Percentiles rank a stretch among this genome's conserved stretches.
These are phyloP conservation scores for Dactylellina leptospora DNA, from an alignment of 2,329 filamentous ascomycete genomes.

Conservation along the genomic window DNA sequence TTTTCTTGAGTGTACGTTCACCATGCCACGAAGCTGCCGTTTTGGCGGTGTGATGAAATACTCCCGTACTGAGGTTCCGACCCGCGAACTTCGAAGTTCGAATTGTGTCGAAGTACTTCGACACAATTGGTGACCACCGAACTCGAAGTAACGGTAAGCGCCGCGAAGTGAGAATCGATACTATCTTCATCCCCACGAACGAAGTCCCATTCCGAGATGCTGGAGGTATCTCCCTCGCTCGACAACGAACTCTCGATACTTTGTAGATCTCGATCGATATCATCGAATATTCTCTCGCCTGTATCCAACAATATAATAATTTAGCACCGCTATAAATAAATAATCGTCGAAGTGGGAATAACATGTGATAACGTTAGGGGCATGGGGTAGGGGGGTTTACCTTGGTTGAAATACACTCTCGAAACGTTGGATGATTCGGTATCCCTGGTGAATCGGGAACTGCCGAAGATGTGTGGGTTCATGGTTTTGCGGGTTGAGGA, in stretches of 20 bases:
- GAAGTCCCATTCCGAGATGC: not conserved
- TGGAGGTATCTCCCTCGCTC: not conserved
- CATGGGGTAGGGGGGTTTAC: too few relatives aligned
- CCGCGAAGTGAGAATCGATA: constrained; percentile 11
- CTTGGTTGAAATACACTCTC: not conserved
- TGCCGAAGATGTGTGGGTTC: constrained; percentile 45
- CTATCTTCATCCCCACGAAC: not conserved
- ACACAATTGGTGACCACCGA: not conserved
- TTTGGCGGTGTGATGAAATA: too few relatives aligned
- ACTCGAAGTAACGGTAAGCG: constrained; percentile 6
- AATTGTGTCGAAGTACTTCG: too few relatives aligned
- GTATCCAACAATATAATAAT: too few relatives aligned
- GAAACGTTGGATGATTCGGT: not conserved
- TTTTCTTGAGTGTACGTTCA: too few relatives aligned
- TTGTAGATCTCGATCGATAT: constrained; percentile 21
- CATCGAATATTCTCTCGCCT: constrained; percentile 20
- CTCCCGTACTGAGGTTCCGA: not conserved
- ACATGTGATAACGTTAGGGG: too few relatives aligned
- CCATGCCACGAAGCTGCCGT: too few relatives aligned
- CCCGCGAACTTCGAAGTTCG: too few relatives aligned
- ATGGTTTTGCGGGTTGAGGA: constrained; percentile 28
- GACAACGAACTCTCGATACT: constrained; percentile 10
- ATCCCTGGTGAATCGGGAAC: constrained; percentile 37
- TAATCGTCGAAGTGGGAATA: not conserved
- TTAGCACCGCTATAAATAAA: too few relatives aligned